These are phyloP conservation scores for Phytophthora ohioensis DNA, from an alignment of 352 stramenopile species.

Conservation along the genomic window DNA sequence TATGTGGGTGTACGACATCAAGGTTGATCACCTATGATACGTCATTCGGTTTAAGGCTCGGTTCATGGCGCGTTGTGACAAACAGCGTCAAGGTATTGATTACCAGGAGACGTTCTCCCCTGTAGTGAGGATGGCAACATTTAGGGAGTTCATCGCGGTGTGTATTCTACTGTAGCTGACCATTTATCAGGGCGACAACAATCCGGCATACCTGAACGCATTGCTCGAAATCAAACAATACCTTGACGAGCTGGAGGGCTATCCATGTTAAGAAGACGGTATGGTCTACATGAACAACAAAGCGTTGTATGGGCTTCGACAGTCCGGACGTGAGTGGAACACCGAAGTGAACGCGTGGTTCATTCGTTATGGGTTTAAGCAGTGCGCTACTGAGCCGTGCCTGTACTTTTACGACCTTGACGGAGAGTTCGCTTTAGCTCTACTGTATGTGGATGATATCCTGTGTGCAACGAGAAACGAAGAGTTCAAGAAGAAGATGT, in stretches of 20 bases:
- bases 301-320: slow-evolving; percentile 26
- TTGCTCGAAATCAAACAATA: slow-evolving; percentile 21
- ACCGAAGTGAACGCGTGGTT: slow-evolving; percentile 29
- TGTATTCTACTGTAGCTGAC: slow-evolving; percentile 4
- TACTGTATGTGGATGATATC: slow-evolving; percentile 40
- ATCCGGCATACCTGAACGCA: slow-evolving; percentile 27
- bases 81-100: slow-evolving; percentile 22
- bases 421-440: slow-evolving; percentile 22
- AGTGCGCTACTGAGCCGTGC: slow-evolving; percentile 23
- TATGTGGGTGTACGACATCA: slow-evolving; percentile 1
- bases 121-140: slow-evolving; percentile 16
- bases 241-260: slow-evolving; percentile 15
- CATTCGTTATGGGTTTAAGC: slow-evolving; percentile 12
- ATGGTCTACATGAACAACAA: slow-evolving; percentile 26
- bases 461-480: slow-evolving; percentile 35
- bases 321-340: slow-evolving; percentile 34
- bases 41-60: not conserved
- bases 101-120: slow-evolving; percentile 20
- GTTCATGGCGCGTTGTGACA: slow-evolving; percentile 1
- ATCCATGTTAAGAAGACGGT: slow-evolving; percentile 18
- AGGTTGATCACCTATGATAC: not conserved
- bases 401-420: slow-evolving; percentile 22
- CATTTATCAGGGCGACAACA: slow-evolving; percentile 23
- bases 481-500: slow-evolving; percentile 26
- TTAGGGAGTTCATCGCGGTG: slow-evolving; percentile 12